Conservation (phyloP, 768 basidiomycete species). For the Hericium erinaceus region DNA sequence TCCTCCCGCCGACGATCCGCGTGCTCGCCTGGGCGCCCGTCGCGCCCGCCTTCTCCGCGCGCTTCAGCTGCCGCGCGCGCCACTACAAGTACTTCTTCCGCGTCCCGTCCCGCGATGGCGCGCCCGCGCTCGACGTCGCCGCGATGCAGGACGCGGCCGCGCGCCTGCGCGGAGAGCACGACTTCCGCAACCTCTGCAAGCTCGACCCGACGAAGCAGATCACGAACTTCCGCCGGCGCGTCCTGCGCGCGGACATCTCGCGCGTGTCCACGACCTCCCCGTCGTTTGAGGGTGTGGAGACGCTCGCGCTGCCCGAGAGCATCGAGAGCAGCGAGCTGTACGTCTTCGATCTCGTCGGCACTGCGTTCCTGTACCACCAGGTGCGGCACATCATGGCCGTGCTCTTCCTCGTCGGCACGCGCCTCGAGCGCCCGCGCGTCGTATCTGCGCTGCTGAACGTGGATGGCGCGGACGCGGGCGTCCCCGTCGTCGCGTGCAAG, state of each 20-base stretch:
- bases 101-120: slow-evolving; percentile 23
- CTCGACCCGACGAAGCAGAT: slow-evolving; percentile 90
- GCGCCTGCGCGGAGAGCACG: slow-evolving; percentile 77
- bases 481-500: slow-evolving; percentile 53
- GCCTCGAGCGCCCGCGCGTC: slow-evolving; percentile 65
- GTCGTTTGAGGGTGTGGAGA: not conserved
- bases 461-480: slow-evolving; percentile 27
- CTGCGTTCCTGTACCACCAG: slow-evolving; percentile 91
- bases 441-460: slow-evolving; percentile 70
- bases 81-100: slow-evolving; percentile 99
- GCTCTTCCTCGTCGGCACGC: slow-evolving; percentile 78
- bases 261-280: slow-evolving; percentile 23
- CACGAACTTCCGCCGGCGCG: slow-evolving; percentile 60
- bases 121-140: slow-evolving; percentile 44
- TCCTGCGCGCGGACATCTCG: slow-evolving; percentile 57
- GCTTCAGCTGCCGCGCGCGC: slow-evolving; percentile 76
- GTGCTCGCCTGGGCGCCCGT: slow-evolving; percentile 94
- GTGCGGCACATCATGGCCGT: slow-evolving; percentile 91
- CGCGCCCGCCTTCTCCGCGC: slow-evolving; percentile 66
- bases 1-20: slow-evolving; percentile 85
- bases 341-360: slow-evolving; percentile 80
- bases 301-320: not conserved
- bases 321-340: slow-evolving; percentile 31
- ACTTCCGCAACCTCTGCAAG: slow-evolving; percentile 94
- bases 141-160: slow-evolving; percentile 70